Evolutionary conservation across 805 yeast species (phyloP).

Genomic region (Candida sanyiensis): DNA sequence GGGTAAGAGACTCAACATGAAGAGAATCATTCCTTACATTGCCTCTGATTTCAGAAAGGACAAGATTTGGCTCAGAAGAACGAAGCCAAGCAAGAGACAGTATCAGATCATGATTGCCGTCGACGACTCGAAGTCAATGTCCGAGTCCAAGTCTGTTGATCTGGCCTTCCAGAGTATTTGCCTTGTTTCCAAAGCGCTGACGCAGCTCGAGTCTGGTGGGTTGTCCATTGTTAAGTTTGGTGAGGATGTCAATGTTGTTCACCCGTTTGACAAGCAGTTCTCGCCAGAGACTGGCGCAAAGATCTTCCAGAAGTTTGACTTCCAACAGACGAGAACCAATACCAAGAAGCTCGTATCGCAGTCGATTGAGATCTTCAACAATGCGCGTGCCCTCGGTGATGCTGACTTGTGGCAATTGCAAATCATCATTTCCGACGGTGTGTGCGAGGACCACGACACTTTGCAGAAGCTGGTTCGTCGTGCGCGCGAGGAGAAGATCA

Average conservation of each 20-base stretch:
- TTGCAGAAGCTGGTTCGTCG: slow-evolving; percentile 78
- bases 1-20: slow-evolving; percentile 96
- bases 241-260: slow-evolving; percentile 73
- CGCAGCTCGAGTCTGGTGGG: slow-evolving; percentile 92
- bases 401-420: slow-evolving; percentile 88
- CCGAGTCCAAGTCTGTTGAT: slow-evolving; percentile 84
- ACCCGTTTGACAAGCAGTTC: slow-evolving; percentile 84
- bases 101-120: slow-evolving; percentile 97
- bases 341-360: slow-evolving; percentile 65
- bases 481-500: slow-evolving; percentile 86
- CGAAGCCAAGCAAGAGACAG: slow-evolving; percentile 95
- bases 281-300: slow-evolving; percentile 77
- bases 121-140: slow-evolving; percentile 97
- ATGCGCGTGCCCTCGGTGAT: slow-evolving; percentile 40
- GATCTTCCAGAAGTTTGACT: slow-evolving; percentile 82
- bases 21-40: slow-evolving; percentile 93
- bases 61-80: slow-evolving; percentile 95
- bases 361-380: slow-evolving; percentile 68
- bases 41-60: slow-evolving; percentile 97
- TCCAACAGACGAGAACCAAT: slow-evolving; percentile 84
- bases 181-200: slow-evolving; percentile 85
- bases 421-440: slow-evolving; percentile 92
- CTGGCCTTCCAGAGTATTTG: slow-evolving; percentile 94
- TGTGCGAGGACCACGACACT: slow-evolving; percentile 89
- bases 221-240: slow-evolving; percentile 89